These are phyloP conservation scores for Ceratocystis lukuohia DNA, from an alignment of 2,329 filamentous ascomycete species.

Conservation along the genomic window DNA sequence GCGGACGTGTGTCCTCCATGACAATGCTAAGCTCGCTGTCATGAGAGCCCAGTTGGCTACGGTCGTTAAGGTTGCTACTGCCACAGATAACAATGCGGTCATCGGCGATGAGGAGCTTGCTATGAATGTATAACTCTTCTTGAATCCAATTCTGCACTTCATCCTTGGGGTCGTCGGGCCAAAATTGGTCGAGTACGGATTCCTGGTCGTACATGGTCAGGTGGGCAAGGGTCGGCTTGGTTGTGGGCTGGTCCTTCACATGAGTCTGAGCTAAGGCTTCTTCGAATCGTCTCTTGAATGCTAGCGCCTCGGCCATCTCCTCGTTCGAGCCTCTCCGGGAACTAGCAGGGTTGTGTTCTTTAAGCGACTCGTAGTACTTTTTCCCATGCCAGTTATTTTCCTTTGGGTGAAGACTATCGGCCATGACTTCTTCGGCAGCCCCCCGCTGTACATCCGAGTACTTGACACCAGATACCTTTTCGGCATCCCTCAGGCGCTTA, in stretches of 20 bases:
- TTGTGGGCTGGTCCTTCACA: conserved; percentile 21
- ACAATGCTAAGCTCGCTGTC: conserved; percentile 86
- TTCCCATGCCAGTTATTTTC: conserved; percentile 56
- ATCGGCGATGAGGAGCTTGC: conserved; percentile 79
- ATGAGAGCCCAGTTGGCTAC: conserved; percentile 73
- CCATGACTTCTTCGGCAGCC: conserved; percentile 80
- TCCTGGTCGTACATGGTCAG: conserved; percentile 54
- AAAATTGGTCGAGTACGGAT: conserved; percentile 53
- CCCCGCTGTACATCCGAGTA: conserved; percentile 81
- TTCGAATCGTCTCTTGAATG: conserved; percentile 26
- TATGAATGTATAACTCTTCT: conserved; percentile 91
- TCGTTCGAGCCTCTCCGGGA: conserved; percentile 35
- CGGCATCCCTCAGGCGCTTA: conserved; percentile 55
- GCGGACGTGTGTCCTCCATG: conserved; percentile 64
- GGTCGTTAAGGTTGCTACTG: conserved; percentile 83
- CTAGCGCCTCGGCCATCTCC: conserved; percentile 38
- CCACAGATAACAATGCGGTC: conserved; percentile 76
- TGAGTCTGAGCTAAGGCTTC: conserved; percentile 26
- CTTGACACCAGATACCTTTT: conserved; percentile 66
- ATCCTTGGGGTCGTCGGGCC: conserved; percentile 62
- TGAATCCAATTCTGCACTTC: conserved; percentile 86
- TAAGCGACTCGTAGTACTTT: conserved; percentile 15
- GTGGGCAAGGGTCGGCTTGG: conserved; percentile 46
- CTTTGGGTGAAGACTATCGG: conserved; percentile 38
- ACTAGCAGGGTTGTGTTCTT: conserved; percentile 26